Conservation (phyloP, 345 rosid species). For the Heritiera fomes region DNA sequence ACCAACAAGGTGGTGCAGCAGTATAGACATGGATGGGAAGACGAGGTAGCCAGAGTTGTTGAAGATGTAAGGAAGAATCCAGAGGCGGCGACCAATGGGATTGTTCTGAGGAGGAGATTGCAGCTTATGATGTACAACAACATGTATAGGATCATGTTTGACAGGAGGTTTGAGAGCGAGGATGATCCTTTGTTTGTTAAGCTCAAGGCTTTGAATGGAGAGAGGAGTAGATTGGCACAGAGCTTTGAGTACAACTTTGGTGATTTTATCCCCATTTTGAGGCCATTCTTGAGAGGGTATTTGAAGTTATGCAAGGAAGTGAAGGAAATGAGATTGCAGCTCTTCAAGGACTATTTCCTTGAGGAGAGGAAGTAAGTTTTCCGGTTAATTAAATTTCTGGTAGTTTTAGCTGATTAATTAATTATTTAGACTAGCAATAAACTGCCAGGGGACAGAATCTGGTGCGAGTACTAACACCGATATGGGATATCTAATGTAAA, state of each 20-base stretch:
- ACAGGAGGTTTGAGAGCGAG: conserved; percentile 82
- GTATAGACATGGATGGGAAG: conserved; percentile 86
- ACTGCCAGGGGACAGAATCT: neutral
- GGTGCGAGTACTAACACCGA: neutral
- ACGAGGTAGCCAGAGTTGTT: conserved; percentile 35
- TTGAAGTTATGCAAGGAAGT: conserved; percentile 91
- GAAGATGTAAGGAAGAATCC: conserved; percentile 70
- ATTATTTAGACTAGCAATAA: too few relatives aligned
- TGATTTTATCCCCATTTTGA: conserved; percentile 89
- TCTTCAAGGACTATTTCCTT: conserved; percentile 91
- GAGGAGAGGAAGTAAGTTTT: conserved; percentile 86
- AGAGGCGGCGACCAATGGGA: conserved; percentile 62
- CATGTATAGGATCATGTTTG: conserved; percentile 82
- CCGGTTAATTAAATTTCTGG: neutral
- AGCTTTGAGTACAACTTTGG: conserved; percentile 97
- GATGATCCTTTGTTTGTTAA: conserved; percentile 77
- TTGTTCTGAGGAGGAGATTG: conserved; percentile 70
- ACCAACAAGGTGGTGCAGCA: conserved; percentile 92
- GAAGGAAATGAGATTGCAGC: conserved; percentile 68
- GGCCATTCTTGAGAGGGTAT: conserved; percentile 91
- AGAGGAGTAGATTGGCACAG: conserved; percentile 89
- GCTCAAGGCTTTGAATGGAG: conserved; percentile 91
- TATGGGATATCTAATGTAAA: too few relatives aligned
- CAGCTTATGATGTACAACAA: conserved; percentile 98
- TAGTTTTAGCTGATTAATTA: neutral